These are phyloP conservation scores for Mycena metata DNA, from an alignment of 768 basidiomycete species.

Conservation along the genomic window DNA sequence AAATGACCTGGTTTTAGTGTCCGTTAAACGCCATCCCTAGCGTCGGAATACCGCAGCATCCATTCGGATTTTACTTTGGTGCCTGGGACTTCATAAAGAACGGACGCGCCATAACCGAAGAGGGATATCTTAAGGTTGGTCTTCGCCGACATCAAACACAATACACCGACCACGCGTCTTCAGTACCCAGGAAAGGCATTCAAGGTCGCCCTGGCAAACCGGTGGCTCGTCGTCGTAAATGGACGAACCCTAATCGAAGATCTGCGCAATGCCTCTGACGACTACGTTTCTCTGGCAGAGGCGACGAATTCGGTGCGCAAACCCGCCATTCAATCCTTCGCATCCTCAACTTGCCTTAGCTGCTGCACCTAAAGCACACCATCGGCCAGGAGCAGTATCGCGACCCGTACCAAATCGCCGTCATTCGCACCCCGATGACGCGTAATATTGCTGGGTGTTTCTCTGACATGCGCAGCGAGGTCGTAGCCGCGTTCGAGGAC, in stretches of 20 bases:
- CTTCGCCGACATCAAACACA: not conserved
- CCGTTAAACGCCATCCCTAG: conserved; percentile 23
- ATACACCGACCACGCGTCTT: not conserved
- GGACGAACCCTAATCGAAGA: conserved; percentile 53
- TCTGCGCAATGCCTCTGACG: conserved; percentile 54
- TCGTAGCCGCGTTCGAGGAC: conserved; percentile 55
- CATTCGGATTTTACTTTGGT: conserved; percentile 30
- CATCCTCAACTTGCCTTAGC: conserved; percentile 42
- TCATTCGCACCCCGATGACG: conserved; percentile 51
- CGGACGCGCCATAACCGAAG: conserved; percentile 22
- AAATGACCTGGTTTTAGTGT: not conserved
- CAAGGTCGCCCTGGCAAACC: conserved; percentile 30
- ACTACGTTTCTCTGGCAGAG: conserved; percentile 51
- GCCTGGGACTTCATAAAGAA: conserved; percentile 28
- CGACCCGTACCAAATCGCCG: conserved; percentile 49
- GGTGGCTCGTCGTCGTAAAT: conserved; percentile 58
- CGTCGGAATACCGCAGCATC: conserved; percentile 24
- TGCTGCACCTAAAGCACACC: conserved; percentile 53
- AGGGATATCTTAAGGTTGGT: conserved; percentile 31
- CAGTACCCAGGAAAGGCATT: conserved; percentile 32
- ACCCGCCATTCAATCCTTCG: not conserved
- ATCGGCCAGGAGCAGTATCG: conserved; percentile 48
- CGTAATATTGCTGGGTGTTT: conserved; percentile 55
- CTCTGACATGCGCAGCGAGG: conserved; percentile 60
- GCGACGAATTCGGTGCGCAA: conserved; percentile 50